Percentiles rank a stretch among this genome's conserved stretches.
Evolutionary conservation across 257 asterid genomes (phyloP).

Genomic region (Cinchona pubescens): DNA sequence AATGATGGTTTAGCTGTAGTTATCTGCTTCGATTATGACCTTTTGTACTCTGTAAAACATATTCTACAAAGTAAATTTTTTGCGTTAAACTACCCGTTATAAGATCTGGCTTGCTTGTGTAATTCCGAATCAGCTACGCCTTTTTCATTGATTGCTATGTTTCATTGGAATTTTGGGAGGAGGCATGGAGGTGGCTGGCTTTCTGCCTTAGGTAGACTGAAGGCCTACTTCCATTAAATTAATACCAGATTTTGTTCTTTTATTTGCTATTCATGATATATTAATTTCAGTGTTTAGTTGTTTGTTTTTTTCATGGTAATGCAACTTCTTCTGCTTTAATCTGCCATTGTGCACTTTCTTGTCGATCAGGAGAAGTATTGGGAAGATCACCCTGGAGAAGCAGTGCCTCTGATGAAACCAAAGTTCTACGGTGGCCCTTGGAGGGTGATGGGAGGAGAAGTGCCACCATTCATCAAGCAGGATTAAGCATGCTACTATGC

Average conservation of each 20-base stretch:
- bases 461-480: conserved; percentile 47
- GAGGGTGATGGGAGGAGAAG: conserved; percentile 83
- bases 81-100: not conserved
- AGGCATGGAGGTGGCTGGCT: not conserved
- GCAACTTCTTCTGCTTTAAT: not conserved
- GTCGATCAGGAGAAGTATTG: conserved; percentile 75
- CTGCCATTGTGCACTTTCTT: not conserved
- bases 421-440: conserved; percentile 86
- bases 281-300: not conserved
- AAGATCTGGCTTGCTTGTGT: not conserved
- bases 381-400: conserved; percentile 90
- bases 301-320: not conserved
- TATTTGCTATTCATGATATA: not conserved
- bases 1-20: not conserved
- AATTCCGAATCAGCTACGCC: not conserved
- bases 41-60: not conserved
- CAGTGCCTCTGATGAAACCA: conserved; percentile 85
- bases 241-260: not conserved
- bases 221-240: not conserved
- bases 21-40: not conserved
- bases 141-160: not conserved
- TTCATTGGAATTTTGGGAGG: not conserved
- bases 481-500: conserved; percentile 6
- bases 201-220: not conserved
- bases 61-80: not conserved